Evolutionary conservation across 305 asterid species (phyloP).

Genomic region (Petunia hybrid): DNA sequence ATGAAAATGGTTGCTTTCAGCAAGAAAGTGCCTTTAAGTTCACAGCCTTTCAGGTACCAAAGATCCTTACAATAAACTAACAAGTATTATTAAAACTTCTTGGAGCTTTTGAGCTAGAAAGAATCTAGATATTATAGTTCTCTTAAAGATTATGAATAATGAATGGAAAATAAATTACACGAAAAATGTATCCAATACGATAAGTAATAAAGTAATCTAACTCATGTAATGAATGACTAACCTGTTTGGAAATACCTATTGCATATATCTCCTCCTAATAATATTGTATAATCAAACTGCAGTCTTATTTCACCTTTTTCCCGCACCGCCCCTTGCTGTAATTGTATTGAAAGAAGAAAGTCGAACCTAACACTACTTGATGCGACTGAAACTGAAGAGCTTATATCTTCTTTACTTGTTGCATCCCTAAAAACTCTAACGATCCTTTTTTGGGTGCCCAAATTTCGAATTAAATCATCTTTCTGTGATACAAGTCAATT

Average conservation of each 20-base stretch:
- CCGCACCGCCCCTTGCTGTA: too few species aligned
- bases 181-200: neutral
- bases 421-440: neutral
- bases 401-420: neutral
- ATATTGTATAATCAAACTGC: neutral
- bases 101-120: neutral
- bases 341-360: too few species aligned
- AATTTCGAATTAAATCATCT: neutral
- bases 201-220: neutral
- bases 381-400: neutral
- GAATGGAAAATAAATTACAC: neutral
- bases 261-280: neutral
- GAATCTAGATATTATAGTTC: neutral
- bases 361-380: neutral
- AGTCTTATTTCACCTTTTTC: too few species aligned
- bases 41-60: conserved; percentile 48
- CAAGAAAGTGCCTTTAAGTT: conserved; percentile 44
- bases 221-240: neutral
- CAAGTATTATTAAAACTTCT: neutral
- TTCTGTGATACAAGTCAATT: neutral
- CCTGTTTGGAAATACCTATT: neutral
- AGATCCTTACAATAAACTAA: neutral
- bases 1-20: conserved; percentile 46
- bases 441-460: neutral
- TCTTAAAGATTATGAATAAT: neutral